A percentile compares a stretch with the other conserved stretches of the same genome.
Conservation (phyloP, 2,329 filamentous ascomycete species). For the Penicillium sp. region DNA sequence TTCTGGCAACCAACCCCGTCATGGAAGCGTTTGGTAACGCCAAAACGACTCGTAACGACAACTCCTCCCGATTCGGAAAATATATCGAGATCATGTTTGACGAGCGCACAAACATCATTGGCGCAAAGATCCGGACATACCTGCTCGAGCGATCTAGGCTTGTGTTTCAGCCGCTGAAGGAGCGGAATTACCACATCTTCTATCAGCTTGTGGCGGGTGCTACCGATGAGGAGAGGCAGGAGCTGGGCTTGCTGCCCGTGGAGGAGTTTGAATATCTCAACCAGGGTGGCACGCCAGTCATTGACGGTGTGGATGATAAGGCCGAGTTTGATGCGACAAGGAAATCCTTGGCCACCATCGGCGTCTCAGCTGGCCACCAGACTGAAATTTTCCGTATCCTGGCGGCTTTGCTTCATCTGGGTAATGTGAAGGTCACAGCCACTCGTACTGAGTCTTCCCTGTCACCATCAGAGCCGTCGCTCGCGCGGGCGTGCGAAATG, state of each 20-base stretch:
- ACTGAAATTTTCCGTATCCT: conserved; percentile 85
- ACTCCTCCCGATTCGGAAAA: conserved; percentile 98
- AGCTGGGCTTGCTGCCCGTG: conserved; percentile 75
- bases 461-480: conserved; percentile 74
- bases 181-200: conserved; percentile 99
- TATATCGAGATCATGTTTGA: conserved; percentile 99
- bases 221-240: conserved; percentile 77
- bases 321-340: conserved; percentile 89
- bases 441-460: conserved; percentile 86
- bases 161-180: conserved; percentile 95
- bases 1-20: conserved; percentile 96
- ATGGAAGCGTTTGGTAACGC: conserved; percentile 99
- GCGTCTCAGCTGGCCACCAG: conserved; percentile 74
- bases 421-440: conserved; percentile 93
- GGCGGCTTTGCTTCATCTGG: conserved; percentile 87
- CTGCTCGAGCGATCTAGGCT: conserved; percentile 91
- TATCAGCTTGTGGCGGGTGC: conserved; percentile 95
- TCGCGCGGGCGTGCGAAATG: conserved; percentile 78
- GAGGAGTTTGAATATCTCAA: conserved; percentile 97
- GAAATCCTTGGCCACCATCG: conserved; percentile 83
- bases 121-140: conserved; percentile 95
- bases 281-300: conserved; percentile 85
- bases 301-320: conserved; percentile 94
- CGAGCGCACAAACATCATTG: conserved; percentile 91
- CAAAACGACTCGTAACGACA: conserved; percentile 99